Conservation (phyloP, 2,329 filamentous ascomycete genomes). For the Lachnellula subtilissima region DNA sequence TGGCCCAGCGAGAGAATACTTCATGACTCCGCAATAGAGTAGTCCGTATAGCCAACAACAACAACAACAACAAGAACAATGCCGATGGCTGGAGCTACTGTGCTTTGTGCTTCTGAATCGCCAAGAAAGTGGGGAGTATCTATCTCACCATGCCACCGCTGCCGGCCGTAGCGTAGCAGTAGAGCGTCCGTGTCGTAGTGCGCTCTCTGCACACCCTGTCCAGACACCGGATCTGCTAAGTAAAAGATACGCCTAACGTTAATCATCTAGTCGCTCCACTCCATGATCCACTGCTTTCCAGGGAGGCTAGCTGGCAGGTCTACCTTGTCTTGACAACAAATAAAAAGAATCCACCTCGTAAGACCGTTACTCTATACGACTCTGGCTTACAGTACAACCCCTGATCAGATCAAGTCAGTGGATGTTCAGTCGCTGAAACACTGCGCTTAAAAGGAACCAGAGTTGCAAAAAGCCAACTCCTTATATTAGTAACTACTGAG, state of each 20-base stretch:
- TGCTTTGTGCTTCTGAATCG: background rate
- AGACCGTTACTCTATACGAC: no score
- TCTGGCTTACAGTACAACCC: background rate
- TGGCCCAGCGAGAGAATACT: no score
- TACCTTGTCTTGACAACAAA: background rate
- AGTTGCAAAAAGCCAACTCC: background rate
- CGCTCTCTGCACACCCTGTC: constrained; percentile 6
- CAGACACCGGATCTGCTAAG: background rate
- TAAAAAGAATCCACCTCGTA: background rate
- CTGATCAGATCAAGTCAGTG: background rate
- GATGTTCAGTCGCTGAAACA: background rate
- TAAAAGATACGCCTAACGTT: constrained; percentile 1
- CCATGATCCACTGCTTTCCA: background rate
- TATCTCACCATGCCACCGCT: background rate
- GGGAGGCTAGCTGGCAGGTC: background rate
- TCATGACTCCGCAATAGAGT: no score
- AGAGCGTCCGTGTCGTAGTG: background rate
- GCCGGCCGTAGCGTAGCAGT: background rate
- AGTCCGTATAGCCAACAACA: background rate
- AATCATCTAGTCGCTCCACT: constrained; percentile 4
- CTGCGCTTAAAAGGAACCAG: constrained; percentile 1
- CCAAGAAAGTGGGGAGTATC: background rate
- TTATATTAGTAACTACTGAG: background rate
- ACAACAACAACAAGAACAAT: background rate
- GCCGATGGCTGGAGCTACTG: background rate